Evolutionary conservation across 2,329 filamentous ascomycete genomes (phyloP), one percentile per base, ranked within the genome.

Genomic region (Colletotrichum sp.): DNA sequence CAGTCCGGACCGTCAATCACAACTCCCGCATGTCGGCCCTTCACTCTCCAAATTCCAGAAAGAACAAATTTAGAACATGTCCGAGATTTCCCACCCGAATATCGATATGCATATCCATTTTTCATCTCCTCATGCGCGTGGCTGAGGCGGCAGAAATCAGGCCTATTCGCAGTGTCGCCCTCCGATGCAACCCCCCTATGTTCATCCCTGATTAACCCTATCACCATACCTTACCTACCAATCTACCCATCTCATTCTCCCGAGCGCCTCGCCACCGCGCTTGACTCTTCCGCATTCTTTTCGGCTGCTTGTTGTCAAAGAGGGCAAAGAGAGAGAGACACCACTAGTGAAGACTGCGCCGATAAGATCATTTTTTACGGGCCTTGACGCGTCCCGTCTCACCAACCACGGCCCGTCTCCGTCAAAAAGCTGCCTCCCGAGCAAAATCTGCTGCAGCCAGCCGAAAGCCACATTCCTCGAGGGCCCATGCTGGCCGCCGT

Each of bases 61-160:
- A 48, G 58, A 76, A 52, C 48, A 76, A 60, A 76, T 76, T 52
- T 69, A 74, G 74, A 76, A 76, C 64, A 69, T 43, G 74, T 2
- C 64, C 70, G 71, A 66, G 65, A 76, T 69, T 74, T 38, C 34
- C n/a, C 65, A 65, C 30, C 38, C 64, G 48, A 74, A 74, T 65
- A 74, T 74, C 74, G 30, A 52, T 61, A 58, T 15, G 43, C 48
- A 65, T 76, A 36, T 71, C 70, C 73, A 65, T 15, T 73, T 73
- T 73, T 75, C 70, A 75, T 75, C 73, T 75, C 65, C 57, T 69
- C 38, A 16, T 65, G 58, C 34, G 48, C 68, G 64, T 76, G 71
- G 64, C 74, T 69, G 58, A 74, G 57, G 70, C 64, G 30, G 32
- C 52, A 38, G 34, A 64, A 36, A 52, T 64, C 36, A 36, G 58